These are phyloP conservation scores for Zelopaecilomyces penicillatus DNA, from an alignment of 2,329 filamentous ascomycete species.

Conservation along the genomic window DNA sequence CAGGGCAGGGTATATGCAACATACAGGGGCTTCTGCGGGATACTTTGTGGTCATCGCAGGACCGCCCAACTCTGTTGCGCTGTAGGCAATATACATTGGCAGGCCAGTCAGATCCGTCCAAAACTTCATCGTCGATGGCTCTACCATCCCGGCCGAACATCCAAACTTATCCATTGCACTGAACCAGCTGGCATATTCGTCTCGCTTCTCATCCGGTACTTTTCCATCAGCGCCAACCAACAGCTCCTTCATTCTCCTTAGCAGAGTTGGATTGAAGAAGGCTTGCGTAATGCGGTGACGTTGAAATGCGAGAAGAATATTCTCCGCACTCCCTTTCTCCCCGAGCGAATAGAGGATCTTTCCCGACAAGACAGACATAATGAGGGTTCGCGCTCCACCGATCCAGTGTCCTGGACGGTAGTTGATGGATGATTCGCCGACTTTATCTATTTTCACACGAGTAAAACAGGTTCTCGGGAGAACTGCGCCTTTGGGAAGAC, in stretches of 20 bases:
- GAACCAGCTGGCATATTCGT: slow-evolving; percentile 2
- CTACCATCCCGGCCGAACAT: not conserved
- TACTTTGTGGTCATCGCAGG: not conserved
- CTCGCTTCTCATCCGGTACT: not conserved
- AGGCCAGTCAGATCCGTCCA: slow-evolving; percentile 4
- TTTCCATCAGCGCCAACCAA: not conserved
- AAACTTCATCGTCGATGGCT: slow-evolving; percentile 1
- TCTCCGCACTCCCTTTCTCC: not conserved
- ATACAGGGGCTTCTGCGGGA: not conserved
- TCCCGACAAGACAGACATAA: slow-evolving; percentile 4
- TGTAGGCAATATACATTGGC: slow-evolving; percentile 7
- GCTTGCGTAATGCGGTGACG: slow-evolving; percentile 5
- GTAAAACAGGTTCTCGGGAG: slow-evolving; percentile 28
- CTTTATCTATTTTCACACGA: not conserved
- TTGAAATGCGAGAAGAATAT: slow-evolving; percentile 6
- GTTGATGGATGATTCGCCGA: slow-evolving; percentile 2
- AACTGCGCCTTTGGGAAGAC: slow-evolving; percentile 67
- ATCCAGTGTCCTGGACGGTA: slow-evolving; percentile 11
- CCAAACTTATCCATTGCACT: not conserved
- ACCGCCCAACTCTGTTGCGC: slow-evolving; percentile 4
- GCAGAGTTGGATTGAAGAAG: slow-evolving; percentile 3
- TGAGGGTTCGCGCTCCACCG: slow-evolving; percentile 5
- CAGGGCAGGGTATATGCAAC: not conserved
- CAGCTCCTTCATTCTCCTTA: slow-evolving; percentile 6
- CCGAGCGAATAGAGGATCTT: slow-evolving; percentile 5